Evolutionary conservation across 2,329 filamentous ascomycete species (phyloP).

Genomic region (Penicillium sp.): DNA sequence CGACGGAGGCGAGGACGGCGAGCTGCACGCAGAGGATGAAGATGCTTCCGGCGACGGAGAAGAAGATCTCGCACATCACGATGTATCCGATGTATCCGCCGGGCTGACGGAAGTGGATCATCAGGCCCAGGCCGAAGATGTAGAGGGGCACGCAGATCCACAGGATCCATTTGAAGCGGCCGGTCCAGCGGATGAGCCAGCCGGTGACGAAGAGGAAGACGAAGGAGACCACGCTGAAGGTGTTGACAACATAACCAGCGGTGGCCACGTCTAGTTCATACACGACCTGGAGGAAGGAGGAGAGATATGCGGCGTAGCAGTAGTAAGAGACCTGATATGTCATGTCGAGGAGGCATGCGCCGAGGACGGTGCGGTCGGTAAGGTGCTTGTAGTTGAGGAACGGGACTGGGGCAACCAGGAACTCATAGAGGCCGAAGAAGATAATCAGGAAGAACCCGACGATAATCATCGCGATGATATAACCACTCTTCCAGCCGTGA

Average conservation of each 20-base stretch:
- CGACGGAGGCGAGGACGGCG: conserved; percentile 58
- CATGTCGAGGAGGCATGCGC: conserved; percentile 33
- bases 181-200: conserved; percentile 55
- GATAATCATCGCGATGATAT: conserved; percentile 57
- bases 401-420: conserved; percentile 53
- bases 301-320: conserved; percentile 26
- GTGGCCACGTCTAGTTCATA: conserved; percentile 33
- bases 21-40: conserved; percentile 61
- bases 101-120: conserved; percentile 59
- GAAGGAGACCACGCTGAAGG: conserved; percentile 59
- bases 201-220: conserved; percentile 61
- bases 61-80: conserved; percentile 64
- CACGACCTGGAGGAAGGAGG: conserved; percentile 29
- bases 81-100: conserved; percentile 58
- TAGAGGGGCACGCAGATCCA: conserved; percentile 59
- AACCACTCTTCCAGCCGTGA: conserved; percentile 48
- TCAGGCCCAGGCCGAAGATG: conserved; percentile 59
- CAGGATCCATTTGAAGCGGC: conserved; percentile 59
- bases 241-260: conserved; percentile 51
- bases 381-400: conserved; percentile 62
- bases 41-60: conserved; percentile 60
- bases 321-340: conserved; percentile 27
- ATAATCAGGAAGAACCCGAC: conserved; percentile 60
- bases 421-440: conserved; percentile 59
- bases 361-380: conserved; percentile 26